Evolutionary conservation across 768 basidiomycete species (phyloP), one percentile per base, ranked within the genome.

Genomic region (Russula compacta): DNA sequence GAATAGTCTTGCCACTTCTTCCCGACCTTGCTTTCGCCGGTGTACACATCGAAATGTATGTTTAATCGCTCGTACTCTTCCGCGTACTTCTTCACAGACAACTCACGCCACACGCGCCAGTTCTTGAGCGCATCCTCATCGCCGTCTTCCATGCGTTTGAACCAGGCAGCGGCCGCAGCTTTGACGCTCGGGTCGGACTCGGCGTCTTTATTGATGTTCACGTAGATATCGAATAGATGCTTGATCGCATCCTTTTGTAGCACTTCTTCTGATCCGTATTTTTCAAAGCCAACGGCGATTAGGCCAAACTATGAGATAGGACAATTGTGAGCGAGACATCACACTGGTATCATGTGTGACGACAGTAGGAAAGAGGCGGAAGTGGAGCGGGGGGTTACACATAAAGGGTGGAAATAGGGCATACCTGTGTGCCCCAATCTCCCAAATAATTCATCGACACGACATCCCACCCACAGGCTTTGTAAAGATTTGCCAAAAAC

Each of bases 341-440:
- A 6, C 17, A 53, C n/a, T 1, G 15, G 29, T 17, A 33, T 19
- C 29, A 3, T 6, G 10, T 43, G 4, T 19, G n/a, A 42, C 40
- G 40, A 42, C 40, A 15, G 7, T 19, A 17, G 7, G 42, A 17
- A 43, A 10, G n/a, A 6, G 14, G 11, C 39, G 12, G 12, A 40
- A 12, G 24, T 29, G 24, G 24, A 29, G 3, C 1, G 4, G 40
- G 9, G 24, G 5, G 40, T n/a, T 7, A n/a, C 17, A 4, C 14
- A 39, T 4, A 8, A 24, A 14, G 7, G 21, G 21, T 24, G 24
- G 7, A 49, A n/a, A 55, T 38, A 36, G 33, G 42, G 69, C 79
- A 71, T 42, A 92, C 94, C 81, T 98, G 95, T 44, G 94, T 98
- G 24, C 95, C 95, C 95, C 95, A 98, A 70, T 98, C 95, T 2